Evolutionary conservation across 2,329 filamentous ascomycete species (phyloP), one percentile per base, ranked within the genome.

Genomic region (Fusarium duplospermum): DNA sequence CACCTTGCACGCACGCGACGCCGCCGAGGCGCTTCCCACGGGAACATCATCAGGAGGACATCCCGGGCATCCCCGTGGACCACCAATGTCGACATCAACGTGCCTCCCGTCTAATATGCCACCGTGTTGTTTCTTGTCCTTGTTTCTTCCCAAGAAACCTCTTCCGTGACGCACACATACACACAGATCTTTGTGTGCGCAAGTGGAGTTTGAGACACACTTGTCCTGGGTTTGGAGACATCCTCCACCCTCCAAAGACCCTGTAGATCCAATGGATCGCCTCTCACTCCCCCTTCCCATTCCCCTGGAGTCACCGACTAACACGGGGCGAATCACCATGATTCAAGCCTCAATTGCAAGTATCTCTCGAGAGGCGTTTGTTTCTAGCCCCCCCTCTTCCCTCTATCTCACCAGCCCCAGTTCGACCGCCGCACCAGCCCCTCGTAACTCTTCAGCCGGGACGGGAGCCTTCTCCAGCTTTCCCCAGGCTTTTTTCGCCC

Each of bases 241-340:
- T 67, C 71, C 59, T 73, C 68, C 71, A 62, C 71, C 45, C 22
- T 60, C 27, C 27, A 61, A 72, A 60, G 72, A 77, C 75, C 75
- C 75, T 77, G 70, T 76, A 77, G 75, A 77, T 77, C 74, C 66
- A 74, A 77, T 70, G 36, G 66, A 70, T 72, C 73, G 52, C 45
- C 35, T 40, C 62, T 66, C 45, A 66, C 27, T 66, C 60, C 60
- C 71, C 61, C 61, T 72, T 74, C 67, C 62, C 62, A 69, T 74
- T 69, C 64, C 71, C 65, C 62, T 69, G 47, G 52, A 63, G 71
- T 61, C 54, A 47, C 61, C 59, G 47, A 54, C 52, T 66, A 60
- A 36, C 33, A 59, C 64, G 38, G 56, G 59, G 58, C 68, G 64
- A 74, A 69, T 72, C 68, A 57, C 62, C 20, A 52, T 69, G 64